phyloP scores from a whole-genome alignment of 1,284 basidiomycete species.

The Sporisorium sorghi region DNA sequence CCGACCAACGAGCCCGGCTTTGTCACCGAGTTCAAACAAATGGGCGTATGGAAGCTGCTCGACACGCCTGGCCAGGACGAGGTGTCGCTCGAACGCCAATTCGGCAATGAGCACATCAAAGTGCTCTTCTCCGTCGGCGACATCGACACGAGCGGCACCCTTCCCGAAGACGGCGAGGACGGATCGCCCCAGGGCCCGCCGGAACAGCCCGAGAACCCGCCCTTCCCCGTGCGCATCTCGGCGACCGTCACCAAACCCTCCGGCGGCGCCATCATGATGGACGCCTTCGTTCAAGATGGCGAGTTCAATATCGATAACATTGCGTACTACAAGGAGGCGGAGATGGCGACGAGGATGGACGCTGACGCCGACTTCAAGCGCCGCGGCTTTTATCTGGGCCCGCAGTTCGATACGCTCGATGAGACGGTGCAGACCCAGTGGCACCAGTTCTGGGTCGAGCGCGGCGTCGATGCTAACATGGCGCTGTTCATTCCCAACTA shows the following conservation, averaged over 20 bases:
- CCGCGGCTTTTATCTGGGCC: constrained; percentile 89
- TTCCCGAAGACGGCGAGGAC: constrained; percentile 70
- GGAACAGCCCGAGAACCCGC: constrained; percentile 43
- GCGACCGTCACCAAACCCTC: constrained; percentile 85
- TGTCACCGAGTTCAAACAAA: constrained; percentile 79
- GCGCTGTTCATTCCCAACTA: constrained; percentile 72
- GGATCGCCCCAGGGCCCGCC: constrained; percentile 65
- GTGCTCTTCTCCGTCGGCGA: constrained; percentile 66
- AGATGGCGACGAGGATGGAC: constrained; percentile 81
- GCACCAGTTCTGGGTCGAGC: constrained; percentile 83
- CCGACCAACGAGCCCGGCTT: constrained; percentile 78
- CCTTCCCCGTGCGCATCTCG: constrained; percentile 79
- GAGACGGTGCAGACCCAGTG: constrained; percentile 86
- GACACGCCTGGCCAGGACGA: constrained; percentile 84
- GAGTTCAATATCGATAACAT: constrained; percentile 88
- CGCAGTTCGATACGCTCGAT: constrained; percentile 92
- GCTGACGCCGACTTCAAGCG: constrained; percentile 94
- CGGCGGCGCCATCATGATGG: constrained; percentile 63
- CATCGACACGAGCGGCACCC: constrained; percentile 55
- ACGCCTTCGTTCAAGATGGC: constrained; percentile 74
- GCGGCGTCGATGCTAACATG: constrained; percentile 84
- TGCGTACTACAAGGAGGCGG: constrained; percentile 81
- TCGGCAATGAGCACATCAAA: constrained; percentile 82
- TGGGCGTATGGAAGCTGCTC: constrained; percentile 83
- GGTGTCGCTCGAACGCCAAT: constrained; percentile 81